phyloP scores from a whole-genome alignment of 2,329 filamentous ascomycete species.

The Aspergillus sp. region DNA sequence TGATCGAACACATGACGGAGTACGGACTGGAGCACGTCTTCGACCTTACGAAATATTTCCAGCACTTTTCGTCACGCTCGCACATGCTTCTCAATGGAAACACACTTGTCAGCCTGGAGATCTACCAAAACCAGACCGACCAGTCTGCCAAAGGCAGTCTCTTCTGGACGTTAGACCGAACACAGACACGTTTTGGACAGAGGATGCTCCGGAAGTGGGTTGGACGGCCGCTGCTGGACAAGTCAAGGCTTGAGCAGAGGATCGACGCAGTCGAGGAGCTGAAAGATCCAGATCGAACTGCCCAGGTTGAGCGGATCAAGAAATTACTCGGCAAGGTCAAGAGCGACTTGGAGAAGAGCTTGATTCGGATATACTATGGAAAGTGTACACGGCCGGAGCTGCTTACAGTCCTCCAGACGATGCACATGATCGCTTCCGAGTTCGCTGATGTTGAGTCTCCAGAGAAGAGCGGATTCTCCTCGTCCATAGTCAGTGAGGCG shows the following conservation, averaged over 20 bases:
- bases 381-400: constrained; percentile 89
- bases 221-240: constrained; percentile 76
- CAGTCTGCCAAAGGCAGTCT: constrained; percentile 75
- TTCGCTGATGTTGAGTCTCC: constrained; percentile 59
- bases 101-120: constrained; percentile 83
- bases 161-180: constrained; percentile 93
- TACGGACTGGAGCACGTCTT: constrained; percentile 95
- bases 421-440: constrained; percentile 71
- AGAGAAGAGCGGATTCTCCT: constrained; percentile 62
- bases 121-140: constrained; percentile 92
- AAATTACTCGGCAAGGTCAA: constrained; percentile 61
- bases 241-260: constrained; percentile 62
- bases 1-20: constrained; percentile 87
- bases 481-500: constrained; percentile 59
- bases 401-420: constrained; percentile 69
- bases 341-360: constrained; percentile 79
- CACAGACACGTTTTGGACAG: constrained; percentile 79
- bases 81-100: constrained; percentile 97
- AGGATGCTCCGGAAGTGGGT: constrained; percentile 90
- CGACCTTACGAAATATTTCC: constrained; percentile 91
- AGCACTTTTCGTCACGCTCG: constrained; percentile 84
- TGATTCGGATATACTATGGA: constrained; percentile 94
- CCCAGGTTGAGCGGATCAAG: constrained; percentile 63
- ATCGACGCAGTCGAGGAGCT: constrained; percentile 81
- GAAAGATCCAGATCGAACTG: constrained; percentile 55